Evolutionary conservation across 2,329 filamentous ascomycete species (phyloP), one percentile per base, ranked within the genome.

Genomic region (Furcasterigmium furcatum): DNA sequence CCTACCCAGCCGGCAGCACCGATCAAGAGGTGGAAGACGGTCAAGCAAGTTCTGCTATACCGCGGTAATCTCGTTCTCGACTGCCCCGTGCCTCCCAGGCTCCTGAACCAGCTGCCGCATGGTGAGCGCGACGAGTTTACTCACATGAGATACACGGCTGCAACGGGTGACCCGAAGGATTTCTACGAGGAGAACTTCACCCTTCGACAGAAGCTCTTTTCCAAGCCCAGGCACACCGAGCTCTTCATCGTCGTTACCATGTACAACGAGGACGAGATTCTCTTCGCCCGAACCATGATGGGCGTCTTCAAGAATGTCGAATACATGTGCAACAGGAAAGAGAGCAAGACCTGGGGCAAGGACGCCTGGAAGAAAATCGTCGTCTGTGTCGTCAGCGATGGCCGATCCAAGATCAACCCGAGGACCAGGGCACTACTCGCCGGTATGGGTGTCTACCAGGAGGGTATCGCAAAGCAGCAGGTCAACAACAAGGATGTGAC

Each of bases 291-390:
- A 35, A 97, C 94, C 5, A 89, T 99, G 89, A 88, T 85, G 41
- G 94, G 94, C 65, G 91, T 99, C 5, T 92, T 97, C 76, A 97
- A 99, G 73, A 99, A 99, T 65, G 89, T 99, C 55, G 92, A 96
- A 65, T 91, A 92, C 74, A 96, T 99, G 88, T 96, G 94, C 68
- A 90, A 88, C 49, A 82, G 92, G 41, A 90, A 85, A 38, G 90
- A 87, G 63, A 96, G 91, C 70, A 95, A 96, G 71, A 97, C 92
- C 1, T 99, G 94, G 94, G 94, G 94, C 54, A 94, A 95, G 65
- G 90, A 96, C 58, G 91, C 92, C 5, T 99, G 94, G 94, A 97
- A 99, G 74, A 99, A 99, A 76, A 97, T 99, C 58, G 94, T 99
- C 9, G 94, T 99, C 10, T 97, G 92, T 65, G 84, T 99, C 38